Base-by-base conservation (phyloP, 306 rosid species). In the Carpinus fangiana region DNA sequence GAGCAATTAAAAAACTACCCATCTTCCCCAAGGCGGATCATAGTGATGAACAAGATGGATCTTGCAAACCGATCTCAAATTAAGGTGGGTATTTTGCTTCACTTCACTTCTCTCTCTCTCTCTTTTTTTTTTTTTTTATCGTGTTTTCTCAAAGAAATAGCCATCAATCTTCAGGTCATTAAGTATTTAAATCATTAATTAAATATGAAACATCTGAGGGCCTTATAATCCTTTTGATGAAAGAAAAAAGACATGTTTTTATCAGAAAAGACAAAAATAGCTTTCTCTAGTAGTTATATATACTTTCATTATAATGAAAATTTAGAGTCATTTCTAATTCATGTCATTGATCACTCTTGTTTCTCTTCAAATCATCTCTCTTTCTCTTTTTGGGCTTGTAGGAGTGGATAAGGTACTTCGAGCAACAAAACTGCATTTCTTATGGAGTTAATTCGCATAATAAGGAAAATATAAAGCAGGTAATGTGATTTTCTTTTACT, bases 381-480 rank as follows among this genome's bases (percentile, higher is more conserved):
- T 17, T 28, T 9, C 12, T 41, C 47, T 60, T 28, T 53, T 78
- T 59, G 26, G 54, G 43, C 76, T 54, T 74, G 70, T 68, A 94
- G 98, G 97, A 53, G 43, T 94, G 97, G 98, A 75, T 67, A 77
- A 82, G 87, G 28, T 85, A 88, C 76, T 87, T 89, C 82, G 89
- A 77, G 76, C 81, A 82, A 74, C 89, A 74, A 54, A 83, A 86
- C 69, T 87, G 79, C 85, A 21, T 80, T 70, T 82, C 89, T 12
- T 92, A 79, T 84, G 93, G 86, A 70, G 97, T 92, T 76, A 88
- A 92, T 88, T 90, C 96, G 79, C 97, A 94, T 76, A 90, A 94
- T 75, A 89, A 90, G 84, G 94, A 89, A 26, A 90, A 51, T 60
- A 87, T 89, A 77, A 85, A 73, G 84, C 85, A 92, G 98, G 97